Evolutionary conservation across 345 rosid species (phyloP), one percentile per base, ranked within the genome.

Genomic region (Aquilaria sinensis): DNA sequence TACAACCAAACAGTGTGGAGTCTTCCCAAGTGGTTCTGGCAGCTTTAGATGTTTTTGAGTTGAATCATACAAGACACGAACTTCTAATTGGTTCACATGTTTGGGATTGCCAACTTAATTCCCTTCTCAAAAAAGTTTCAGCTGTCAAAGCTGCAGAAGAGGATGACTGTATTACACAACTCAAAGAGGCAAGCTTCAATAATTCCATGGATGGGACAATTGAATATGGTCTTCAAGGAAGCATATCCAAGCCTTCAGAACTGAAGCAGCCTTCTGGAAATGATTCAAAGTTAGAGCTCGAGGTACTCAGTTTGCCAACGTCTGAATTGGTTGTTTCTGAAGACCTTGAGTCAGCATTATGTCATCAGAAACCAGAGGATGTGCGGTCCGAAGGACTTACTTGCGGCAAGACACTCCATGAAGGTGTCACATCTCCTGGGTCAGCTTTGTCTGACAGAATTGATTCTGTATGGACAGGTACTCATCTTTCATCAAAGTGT

Each of bases 401-500:
- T 51, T 51, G 33, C 60, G 61, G 64, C 47, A 73, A 63, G 43
- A 41, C 65, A 64, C 58, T 65, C 43, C 62, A 14, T 4, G 77
- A 65, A 31, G 65, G 69, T 50, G 34, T 64, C 47, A 64, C 84
- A 29, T 78, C 83, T 45, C 75, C 82, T 43, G 78, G 67, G 12
- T 80, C 97, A 47, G 76, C 77, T 67, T 74, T 95, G n/a, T 91
- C 97, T 4, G 96, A 84, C 74, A 83, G 85, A 73, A 95, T 95
- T 72, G 99, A 95, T 75, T 89, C 94, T n/a, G 93, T 92, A n/a
- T 95, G 99, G 99, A 79, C 86, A 0, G 99, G 99, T 57, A 85
- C 90, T 33, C 85, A 81, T 65, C 87, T 80, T 3, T 69, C 56
- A 48, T 49, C 64, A 1, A 62, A 55, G 37, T 76, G 77, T 64